These are phyloP conservation scores for Leishmania arabica DNA, from an alignment of 208 protist genomes.

Conservation along the genomic window DNA sequence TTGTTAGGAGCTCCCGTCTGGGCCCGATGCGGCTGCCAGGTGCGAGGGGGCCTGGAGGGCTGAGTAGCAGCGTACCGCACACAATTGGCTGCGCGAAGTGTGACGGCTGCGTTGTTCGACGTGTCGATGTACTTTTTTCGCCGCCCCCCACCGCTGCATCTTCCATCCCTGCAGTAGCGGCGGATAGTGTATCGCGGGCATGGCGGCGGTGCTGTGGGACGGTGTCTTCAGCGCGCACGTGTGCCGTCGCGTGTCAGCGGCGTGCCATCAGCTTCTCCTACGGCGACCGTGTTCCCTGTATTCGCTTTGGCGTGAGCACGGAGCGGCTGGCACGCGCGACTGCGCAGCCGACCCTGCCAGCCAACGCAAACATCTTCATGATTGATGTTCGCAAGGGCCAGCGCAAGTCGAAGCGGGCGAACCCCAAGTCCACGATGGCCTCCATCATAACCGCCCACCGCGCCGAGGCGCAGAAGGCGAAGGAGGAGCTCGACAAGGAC, in stretches of 20 bases:
- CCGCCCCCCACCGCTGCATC: neutral
- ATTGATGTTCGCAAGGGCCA: slow-evolving; percentile 32
- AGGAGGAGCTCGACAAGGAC: slow-evolving; percentile 1
- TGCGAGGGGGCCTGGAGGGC: neutral
- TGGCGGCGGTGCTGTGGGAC: neutral
- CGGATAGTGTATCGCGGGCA: neutral
- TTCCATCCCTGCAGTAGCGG: neutral
- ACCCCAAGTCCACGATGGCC: slow-evolving; percentile 21
- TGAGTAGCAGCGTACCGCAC: neutral
- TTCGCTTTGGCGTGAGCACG: slow-evolving; percentile 25
- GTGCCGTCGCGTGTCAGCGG: neutral
- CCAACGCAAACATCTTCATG: slow-evolving; percentile 25
- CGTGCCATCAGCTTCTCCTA: slow-evolving; percentile 20
- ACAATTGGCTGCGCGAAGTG: neutral
- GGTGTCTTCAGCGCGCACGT: neutral
- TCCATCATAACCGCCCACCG: slow-evolving; percentile 22
- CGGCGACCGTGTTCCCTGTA: slow-evolving; percentile 14
- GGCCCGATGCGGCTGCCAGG: neutral
- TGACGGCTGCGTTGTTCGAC: neutral
- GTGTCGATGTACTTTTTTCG: neutral
- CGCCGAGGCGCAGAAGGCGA: slow-evolving; percentile 17
- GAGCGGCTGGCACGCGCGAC: slow-evolving; percentile 21
- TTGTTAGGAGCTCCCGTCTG: neutral
- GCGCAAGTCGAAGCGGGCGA: slow-evolving; percentile 14
- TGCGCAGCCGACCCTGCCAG: slow-evolving; percentile 19